phyloP scores from a whole-genome alignment of 2,329 filamentous ascomycete genomes.

The Scedosporium boydii region DNA sequence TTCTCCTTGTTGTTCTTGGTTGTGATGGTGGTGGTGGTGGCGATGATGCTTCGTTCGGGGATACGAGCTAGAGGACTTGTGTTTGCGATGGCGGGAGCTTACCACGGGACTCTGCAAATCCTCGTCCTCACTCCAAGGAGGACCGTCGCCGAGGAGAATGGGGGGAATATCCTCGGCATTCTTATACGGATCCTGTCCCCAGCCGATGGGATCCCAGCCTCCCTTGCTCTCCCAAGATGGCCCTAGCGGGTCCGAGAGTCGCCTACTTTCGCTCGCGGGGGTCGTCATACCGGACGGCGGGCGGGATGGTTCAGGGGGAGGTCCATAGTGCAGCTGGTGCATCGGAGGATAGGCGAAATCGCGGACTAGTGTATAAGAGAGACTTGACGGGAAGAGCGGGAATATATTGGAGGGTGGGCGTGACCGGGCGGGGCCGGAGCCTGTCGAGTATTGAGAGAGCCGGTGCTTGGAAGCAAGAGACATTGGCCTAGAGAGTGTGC shows the following conservation, averaged over 20 bases:
- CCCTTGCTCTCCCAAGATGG: constrained; percentile 63
- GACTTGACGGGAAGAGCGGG: constrained; percentile 73
- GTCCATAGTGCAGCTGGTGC: constrained; percentile 88
- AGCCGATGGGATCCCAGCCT: constrained; percentile 47
- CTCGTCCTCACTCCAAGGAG: constrained; percentile 91
- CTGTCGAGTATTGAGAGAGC: constrained; percentile 72
- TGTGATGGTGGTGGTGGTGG: constrained; percentile 5
- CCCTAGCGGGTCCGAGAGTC: constrained; percentile 69
- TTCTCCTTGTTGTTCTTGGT: constrained; percentile 21
- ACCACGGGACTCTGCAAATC: constrained; percentile 89
- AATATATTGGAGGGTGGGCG: constrained; percentile 75
- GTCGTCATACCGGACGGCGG: constrained; percentile 76
- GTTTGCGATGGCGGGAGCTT: constrained; percentile 74
- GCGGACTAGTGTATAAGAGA: constrained; percentile 81
- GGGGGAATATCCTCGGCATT: constrained; percentile 55
- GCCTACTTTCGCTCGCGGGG: constrained; percentile 67
- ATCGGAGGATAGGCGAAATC: constrained; percentile 85
- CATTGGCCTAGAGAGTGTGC: constrained; percentile 54
- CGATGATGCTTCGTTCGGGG: constrained; percentile 22
- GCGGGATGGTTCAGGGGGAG: constrained; percentile 62
- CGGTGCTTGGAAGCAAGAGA: constrained; percentile 74
- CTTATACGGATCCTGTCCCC: constrained; percentile 1
- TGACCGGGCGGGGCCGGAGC: constrained; percentile 60
- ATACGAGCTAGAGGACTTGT: constrained; percentile 57
- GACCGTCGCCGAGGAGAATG: constrained; percentile 78